Evolutionary conservation across 2,329 filamentous ascomycete genomes (phyloP).

Genomic region (Zymoseptoria pseudotritici): DNA sequence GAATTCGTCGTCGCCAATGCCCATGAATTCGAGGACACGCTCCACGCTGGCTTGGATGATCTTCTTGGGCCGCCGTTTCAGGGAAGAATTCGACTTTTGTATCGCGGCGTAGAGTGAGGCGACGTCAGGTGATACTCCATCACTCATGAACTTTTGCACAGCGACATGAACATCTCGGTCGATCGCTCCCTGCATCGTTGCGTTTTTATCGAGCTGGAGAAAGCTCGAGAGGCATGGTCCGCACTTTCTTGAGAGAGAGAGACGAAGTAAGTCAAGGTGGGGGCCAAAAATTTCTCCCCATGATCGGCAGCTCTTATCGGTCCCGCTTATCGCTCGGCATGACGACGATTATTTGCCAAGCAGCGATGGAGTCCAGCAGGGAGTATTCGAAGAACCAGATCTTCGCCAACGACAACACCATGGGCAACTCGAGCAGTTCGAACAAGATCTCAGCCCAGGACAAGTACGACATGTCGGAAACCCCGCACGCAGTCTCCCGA

Average conservation of each 20-base stretch:
- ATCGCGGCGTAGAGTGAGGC: constrained; percentile 65
- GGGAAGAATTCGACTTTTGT: constrained; percentile 75
- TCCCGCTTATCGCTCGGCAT: not conserved
- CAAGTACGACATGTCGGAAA: constrained; percentile 50
- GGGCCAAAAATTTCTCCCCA: not conserved
- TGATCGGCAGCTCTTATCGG: not conserved
- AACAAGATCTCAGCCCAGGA: constrained; percentile 72
- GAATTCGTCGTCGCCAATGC: constrained; percentile 51
- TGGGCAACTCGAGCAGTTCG: constrained; percentile 57
- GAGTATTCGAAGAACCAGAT: not conserved
- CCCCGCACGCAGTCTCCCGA: constrained; percentile 2
- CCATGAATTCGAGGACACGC: constrained; percentile 66
- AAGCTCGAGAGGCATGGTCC: not conserved
- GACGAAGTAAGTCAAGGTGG: not conserved
- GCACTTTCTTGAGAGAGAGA: not conserved
- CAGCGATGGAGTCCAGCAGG: too few species aligned
- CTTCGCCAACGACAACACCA: constrained; percentile 25
- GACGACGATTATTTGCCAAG: not conserved
- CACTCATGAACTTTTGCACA: constrained; percentile 21
- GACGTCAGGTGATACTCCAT: constrained; percentile 20
- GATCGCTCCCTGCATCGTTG: constrained; percentile 7
- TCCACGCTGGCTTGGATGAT: constrained; percentile 80
- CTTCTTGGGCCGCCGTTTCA: constrained; percentile 75
- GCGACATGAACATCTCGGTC: constrained; percentile 51
- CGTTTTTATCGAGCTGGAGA: not conserved